These are phyloP conservation scores for Teratosphaeria zuluensis DNA, from an alignment of 2,329 filamentous ascomycete species.

Conservation along the genomic window DNA sequence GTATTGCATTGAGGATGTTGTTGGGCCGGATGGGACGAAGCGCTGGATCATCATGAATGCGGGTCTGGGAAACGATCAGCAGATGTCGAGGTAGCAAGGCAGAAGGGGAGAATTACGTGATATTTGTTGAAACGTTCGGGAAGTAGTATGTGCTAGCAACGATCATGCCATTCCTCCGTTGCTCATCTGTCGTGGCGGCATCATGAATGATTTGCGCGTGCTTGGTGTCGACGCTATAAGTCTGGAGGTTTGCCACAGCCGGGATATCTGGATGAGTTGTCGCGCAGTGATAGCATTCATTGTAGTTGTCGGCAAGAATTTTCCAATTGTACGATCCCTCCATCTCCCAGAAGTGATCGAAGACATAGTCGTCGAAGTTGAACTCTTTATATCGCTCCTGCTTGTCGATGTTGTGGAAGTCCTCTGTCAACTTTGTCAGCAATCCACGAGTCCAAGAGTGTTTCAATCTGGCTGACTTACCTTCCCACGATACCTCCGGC, in stretches of 20 bases:
- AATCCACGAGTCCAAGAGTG: neutral
- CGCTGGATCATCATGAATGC: conserved; percentile 57
- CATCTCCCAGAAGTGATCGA: conserved; percentile 31
- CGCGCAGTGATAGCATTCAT: conserved; percentile 56
- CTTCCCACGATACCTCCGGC: conserved; percentile 40
- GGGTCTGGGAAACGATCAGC: conserved; percentile 31
- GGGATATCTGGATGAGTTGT: conserved; percentile 50
- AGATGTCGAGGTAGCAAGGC: neutral
- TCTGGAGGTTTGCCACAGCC: conserved; percentile 46
- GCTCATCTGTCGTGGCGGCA: conserved; percentile 37
- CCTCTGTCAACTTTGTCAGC: conserved; percentile 6
- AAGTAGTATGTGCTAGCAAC: conserved; percentile 42
- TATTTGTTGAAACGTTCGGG: conserved; percentile 43
- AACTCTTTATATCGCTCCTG: conserved; percentile 31
- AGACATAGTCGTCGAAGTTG: conserved; percentile 7
- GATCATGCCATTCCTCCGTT: conserved; percentile 38
- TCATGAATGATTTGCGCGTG: conserved; percentile 42
- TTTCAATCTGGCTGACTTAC: neutral
- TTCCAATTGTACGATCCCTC: conserved; percentile 53
- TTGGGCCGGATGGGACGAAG: conserved; percentile 47
- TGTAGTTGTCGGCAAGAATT: conserved; percentile 54
- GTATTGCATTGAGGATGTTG: conserved; percentile 48
- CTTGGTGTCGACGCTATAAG: conserved; percentile 44
- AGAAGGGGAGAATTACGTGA: conserved; percentile 34
- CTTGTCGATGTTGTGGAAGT: conserved; percentile 38